Evolutionary conservation across 2,329 filamentous ascomycete genomes (phyloP).

Genomic region (Hypoxylon sp.): DNA sequence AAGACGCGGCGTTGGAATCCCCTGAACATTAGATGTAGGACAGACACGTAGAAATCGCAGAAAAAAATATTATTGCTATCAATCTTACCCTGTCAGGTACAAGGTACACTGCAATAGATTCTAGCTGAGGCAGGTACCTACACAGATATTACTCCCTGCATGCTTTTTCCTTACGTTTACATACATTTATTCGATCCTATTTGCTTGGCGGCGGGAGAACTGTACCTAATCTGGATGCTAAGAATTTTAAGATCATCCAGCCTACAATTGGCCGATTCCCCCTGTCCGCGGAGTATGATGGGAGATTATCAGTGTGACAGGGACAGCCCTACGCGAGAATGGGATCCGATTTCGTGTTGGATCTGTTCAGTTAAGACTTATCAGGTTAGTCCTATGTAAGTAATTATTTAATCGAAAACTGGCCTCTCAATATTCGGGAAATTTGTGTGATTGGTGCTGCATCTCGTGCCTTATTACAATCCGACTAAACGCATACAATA

Average conservation of each 20-base stretch:
- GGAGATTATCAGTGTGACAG: constrained; percentile 29
- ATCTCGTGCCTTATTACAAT: constrained; percentile 8
- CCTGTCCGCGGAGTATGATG: constrained; percentile 15
- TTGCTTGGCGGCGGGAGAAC: constrained; percentile 38
- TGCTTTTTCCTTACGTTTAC: constrained; percentile 38
- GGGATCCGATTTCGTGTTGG: constrained; percentile 11
- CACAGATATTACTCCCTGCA: constrained; percentile 16
- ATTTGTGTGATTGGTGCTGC: constrained; percentile 11
- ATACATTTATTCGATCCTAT: constrained; percentile 40
- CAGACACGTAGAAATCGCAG: constrained; percentile 38
- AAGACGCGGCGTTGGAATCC: constrained; percentile 37
- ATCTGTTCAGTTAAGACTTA: constrained; percentile 10
- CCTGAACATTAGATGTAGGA: constrained; percentile 35
- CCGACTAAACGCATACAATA: constrained; percentile 1
- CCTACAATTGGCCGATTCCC: constrained; percentile 35
- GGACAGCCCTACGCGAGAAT: constrained; percentile 30
- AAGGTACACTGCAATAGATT: constrained; percentile 18
- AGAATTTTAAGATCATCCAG: constrained; percentile 37
- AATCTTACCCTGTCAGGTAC: constrained; percentile 20
- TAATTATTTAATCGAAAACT: constrained; percentile 23
- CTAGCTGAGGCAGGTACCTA: constrained; percentile 30
- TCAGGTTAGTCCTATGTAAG: constrained; percentile 31
- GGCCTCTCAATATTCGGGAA: not conserved
- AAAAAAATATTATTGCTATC: constrained; percentile 32
- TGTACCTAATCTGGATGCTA: constrained; percentile 38